These are phyloP conservation scores for Vitis hybrid DNA, from an alignment of 177 flowering plant genomes.

Conservation along the genomic window DNA sequence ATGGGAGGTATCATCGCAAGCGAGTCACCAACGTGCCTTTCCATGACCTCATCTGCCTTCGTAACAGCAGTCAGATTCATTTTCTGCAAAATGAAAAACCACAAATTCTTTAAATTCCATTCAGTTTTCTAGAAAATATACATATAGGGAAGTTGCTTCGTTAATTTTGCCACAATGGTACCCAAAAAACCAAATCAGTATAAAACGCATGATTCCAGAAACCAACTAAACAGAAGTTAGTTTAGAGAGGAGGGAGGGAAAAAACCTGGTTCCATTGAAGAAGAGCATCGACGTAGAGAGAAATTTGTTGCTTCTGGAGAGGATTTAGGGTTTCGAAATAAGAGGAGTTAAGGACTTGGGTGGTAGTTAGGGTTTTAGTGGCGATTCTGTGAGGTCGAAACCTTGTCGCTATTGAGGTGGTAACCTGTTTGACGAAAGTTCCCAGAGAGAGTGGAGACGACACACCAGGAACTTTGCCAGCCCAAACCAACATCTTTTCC, in stretches of 20 bases:
- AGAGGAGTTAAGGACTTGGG: slow-evolving; percentile 15
- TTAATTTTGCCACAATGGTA: no score
- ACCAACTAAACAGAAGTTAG: no score
- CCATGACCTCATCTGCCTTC: slow-evolving; percentile 71
- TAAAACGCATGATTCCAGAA: no score
- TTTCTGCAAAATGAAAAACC: slow-evolving; percentile 39
- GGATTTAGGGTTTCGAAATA: slow-evolving; percentile 43
- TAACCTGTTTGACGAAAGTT: slow-evolving; percentile 65
- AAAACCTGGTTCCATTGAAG: slow-evolving; percentile 77
- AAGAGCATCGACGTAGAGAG: slow-evolving; percentile 62
- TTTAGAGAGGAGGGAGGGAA: slow-evolving; percentile 6
- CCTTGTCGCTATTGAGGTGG: slow-evolving; percentile 11
- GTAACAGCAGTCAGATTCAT: slow-evolving; percentile 91
- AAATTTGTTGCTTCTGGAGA: slow-evolving; percentile 56
- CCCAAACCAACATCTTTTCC: slow-evolving; percentile 18
- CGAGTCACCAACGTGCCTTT: slow-evolving; percentile 88
- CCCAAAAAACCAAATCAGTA: not conserved
- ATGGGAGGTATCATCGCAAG: slow-evolving; percentile 76
- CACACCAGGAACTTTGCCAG: slow-evolving; percentile 10
- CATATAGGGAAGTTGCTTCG: no score
- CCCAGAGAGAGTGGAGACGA: slow-evolving; percentile 26
- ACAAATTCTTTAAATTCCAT: not conserved
- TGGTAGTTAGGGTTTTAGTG: slow-evolving; percentile 17
- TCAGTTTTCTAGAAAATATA: no score
- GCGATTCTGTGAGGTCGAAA: slow-evolving; percentile 5